Conservation (phyloP, 768 basidiomycete species). For the Hericium alpestre region DNA sequence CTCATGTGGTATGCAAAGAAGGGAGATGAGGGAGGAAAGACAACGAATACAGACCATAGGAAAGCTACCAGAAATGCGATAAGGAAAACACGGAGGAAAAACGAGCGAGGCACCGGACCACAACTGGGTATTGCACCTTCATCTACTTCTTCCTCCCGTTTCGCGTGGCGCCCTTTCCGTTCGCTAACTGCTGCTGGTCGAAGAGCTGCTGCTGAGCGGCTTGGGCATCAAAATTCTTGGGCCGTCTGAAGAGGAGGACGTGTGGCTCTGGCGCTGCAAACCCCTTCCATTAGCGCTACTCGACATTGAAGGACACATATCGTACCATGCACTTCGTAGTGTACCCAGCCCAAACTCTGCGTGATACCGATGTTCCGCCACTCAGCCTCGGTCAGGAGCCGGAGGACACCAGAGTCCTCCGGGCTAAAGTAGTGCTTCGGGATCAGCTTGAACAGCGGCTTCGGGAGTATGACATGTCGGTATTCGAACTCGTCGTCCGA, state of each 20-base stretch:
- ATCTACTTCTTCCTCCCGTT: conserved; percentile 33
- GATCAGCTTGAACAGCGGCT: conserved; percentile 86
- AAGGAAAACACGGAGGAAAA: conserved; percentile 8
- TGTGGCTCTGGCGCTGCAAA: conserved; percentile 79
- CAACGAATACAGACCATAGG: background rate
- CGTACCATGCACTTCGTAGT: conserved; percentile 91
- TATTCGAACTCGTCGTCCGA: conserved; percentile 91
- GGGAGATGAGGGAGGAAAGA: background rate
- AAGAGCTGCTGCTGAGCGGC: conserved; percentile 11
- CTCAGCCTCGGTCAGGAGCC: conserved; percentile 77
- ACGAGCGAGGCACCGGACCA: background rate
- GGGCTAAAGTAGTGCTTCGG: conserved; percentile 74
- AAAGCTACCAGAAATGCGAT: background rate
- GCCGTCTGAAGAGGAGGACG: conserved; percentile 84
- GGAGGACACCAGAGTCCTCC: conserved; percentile 66
- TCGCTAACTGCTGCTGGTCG: conserved; percentile 12
- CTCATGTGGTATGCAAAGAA: background rate
- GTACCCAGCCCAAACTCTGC: conserved; percentile 94
- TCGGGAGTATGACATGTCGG: conserved; percentile 93
- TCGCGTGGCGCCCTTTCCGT: conserved; percentile 20
- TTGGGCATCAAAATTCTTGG: conserved; percentile 46
- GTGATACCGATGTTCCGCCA: conserved; percentile 96
- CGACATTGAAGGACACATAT: background rate
- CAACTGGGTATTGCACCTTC: background rate
- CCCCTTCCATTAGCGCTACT: background rate